Conservation (phyloP, 108 stramenopile species). For the Skeletonema tropicum region DNA sequence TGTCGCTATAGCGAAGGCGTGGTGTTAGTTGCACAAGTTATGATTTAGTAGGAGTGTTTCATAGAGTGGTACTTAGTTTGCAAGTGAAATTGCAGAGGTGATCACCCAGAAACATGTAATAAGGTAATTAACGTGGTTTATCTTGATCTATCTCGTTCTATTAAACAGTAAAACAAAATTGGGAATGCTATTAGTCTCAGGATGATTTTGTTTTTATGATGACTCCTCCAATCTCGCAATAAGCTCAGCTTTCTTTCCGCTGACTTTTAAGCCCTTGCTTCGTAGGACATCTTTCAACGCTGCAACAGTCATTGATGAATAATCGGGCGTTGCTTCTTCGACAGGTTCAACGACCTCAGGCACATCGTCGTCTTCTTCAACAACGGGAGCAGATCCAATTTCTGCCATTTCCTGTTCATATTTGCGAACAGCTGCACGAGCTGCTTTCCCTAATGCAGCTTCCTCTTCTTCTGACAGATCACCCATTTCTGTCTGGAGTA, state of each 20-base stretch:
- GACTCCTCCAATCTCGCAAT: slow-evolving; percentile 46
- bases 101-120: not conserved
- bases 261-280: slow-evolving; percentile 54
- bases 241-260: slow-evolving; percentile 68
- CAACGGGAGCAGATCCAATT: slow-evolving; percentile 6
- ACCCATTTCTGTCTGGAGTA: slow-evolving; percentile 34
- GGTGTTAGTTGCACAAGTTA: too few species aligned
- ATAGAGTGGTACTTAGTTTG: too few species aligned
- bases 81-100: too few species aligned
- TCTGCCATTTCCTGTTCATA: slow-evolving; percentile 50
- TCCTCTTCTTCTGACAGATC: slow-evolving; percentile 46
- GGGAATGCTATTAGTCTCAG: not conserved
- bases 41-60: too few species aligned
- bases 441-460: slow-evolving; percentile 43
- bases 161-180: not conserved
- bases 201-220: slow-evolving; percentile 8
- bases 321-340: slow-evolving; percentile 8
- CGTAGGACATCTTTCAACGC: slow-evolving; percentile 61
- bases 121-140: slow-evolving; percentile 4
- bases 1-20: too few species aligned
- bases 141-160: slow-evolving; percentile 2
- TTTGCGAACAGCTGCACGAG: slow-evolving; percentile 51
- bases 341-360: slow-evolving; percentile 7
- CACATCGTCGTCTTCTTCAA: slow-evolving; percentile 23
- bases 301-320: slow-evolving; percentile 40